phyloP scores from a whole-genome alignment of 441 rosid genomes.

The Eruca vesicaria region DNA sequence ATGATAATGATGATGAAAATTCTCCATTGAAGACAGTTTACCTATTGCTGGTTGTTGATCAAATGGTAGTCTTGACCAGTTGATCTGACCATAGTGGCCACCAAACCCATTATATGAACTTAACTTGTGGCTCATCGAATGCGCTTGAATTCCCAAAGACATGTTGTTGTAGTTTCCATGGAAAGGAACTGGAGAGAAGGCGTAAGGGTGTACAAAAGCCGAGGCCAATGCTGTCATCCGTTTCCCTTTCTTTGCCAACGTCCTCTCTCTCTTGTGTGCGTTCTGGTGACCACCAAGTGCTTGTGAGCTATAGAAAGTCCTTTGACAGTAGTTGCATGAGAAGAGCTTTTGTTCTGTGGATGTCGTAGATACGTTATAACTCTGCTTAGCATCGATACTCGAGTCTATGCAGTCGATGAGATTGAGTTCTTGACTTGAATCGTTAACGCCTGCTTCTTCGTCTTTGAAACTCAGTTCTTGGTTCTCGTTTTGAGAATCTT shows the following conservation, averaged over 20 bases:
- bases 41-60: slow-evolving; percentile 64
- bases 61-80: slow-evolving; percentile 53
- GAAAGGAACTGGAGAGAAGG: slow-evolving; percentile 60
- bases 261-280: slow-evolving; percentile 88
- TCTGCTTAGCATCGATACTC: slow-evolving; percentile 19
- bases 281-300: slow-evolving; percentile 95
- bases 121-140: slow-evolving; percentile 66
- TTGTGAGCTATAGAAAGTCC: slow-evolving; percentile 83
- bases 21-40: slow-evolving; percentile 46
- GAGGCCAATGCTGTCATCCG: slow-evolving; percentile 43
- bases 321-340: slow-evolving; percentile 83
- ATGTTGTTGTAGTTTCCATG: slow-evolving; percentile 46
- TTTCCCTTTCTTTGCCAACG: slow-evolving; percentile 69
- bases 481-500: slow-evolving; percentile 16
- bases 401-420: slow-evolving; percentile 56
- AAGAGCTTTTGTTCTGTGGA: slow-evolving; percentile 56
- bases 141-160: slow-evolving; percentile 71
- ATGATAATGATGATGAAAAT: slow-evolving; percentile 25
- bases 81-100: slow-evolving; percentile 39
- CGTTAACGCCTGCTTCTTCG: slow-evolving; percentile 25
- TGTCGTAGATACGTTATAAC: slow-evolving; percentile 17
- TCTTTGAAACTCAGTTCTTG: slow-evolving; percentile 15
- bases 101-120: slow-evolving; percentile 42
- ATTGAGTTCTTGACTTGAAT: slow-evolving; percentile 50
- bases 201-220: slow-evolving; percentile 53